Base-by-base conservation (phyloP, 371 early-diverging fungal genomes). In the Vairimorpha necatrix region DNA sequence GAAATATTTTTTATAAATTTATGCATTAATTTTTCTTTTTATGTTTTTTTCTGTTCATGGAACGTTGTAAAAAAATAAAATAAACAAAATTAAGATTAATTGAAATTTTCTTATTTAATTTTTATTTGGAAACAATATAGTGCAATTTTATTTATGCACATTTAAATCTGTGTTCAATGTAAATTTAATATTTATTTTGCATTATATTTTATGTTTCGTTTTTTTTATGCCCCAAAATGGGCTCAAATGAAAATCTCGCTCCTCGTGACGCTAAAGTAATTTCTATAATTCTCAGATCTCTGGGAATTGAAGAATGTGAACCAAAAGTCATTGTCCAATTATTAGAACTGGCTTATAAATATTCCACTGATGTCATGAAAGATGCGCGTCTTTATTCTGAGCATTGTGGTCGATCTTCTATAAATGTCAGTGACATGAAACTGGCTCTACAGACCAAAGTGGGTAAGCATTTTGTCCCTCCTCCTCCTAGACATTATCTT, bases 251-350 rank as follows among this genome's bases (percentile, higher is more conserved):
- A 69, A 85, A 78, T 67, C 69, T 83, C 28, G 83, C 83, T 26
- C 96, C 96, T 14, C 86, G 92, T 33, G 93, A 94, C 84, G 93
- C 93, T 26, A 89, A 91, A 85, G 88, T 95, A 26, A 89, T 96
- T 69, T 90, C 93, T 0, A 84, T 96, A 66, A 88, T 97, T 34
- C 84, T 96, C 39, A 89, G 92, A 77, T 90, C 93, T 0, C 87
- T 91, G 32, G 95, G 92, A 11, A 90, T 98, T 20, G 90, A 92
- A 67, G 94, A 95, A 71, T 94, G 91, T 81, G 95, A 95, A 79
- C 94, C 95, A 11, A 90, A 91, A 83, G 96, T 96, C 7, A 90
- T 95, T 46, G 90, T 91, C 68, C 95, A 94, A 84, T 85, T 97
- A 58, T 86, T 95, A 18, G 97, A 98, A 87, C 94, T 95, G 82